phyloP scores from a whole-genome alignment of 2,329 filamentous ascomycete species.

The Ophiobolus disseminans region DNA sequence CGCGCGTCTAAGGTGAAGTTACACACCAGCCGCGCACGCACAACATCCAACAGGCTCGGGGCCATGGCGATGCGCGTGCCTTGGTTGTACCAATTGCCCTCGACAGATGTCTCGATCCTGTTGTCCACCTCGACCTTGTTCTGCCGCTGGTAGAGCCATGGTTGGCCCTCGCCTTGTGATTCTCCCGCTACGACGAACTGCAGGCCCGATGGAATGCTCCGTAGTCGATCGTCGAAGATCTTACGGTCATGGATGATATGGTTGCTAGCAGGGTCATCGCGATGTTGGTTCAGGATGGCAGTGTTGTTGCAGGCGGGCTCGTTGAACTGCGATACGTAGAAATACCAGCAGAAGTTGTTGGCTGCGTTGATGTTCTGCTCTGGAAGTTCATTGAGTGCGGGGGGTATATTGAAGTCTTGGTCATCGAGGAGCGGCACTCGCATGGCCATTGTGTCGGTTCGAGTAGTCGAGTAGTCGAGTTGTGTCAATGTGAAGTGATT shows the following conservation, averaged over 20 bases:
- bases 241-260: slow-evolving; percentile 62
- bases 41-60: slow-evolving; percentile 65
- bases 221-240: slow-evolving; percentile 62
- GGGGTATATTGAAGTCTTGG: slow-evolving; percentile 37
- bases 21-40: slow-evolving; percentile 62
- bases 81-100: slow-evolving; percentile 68
- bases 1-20: not conserved
- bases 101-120: slow-evolving; percentile 58
- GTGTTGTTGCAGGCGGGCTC: slow-evolving; percentile 66
- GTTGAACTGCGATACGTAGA: slow-evolving; percentile 57
- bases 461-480: not conserved
- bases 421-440: slow-evolving; percentile 43
- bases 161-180: slow-evolving; percentile 59
- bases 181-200: slow-evolving; percentile 68
- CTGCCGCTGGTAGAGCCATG: slow-evolving; percentile 61
- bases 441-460: slow-evolving; percentile 32
- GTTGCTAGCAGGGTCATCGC: slow-evolving; percentile 49
- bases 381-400: slow-evolving; percentile 26
- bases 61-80: slow-evolving; percentile 68
- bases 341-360: slow-evolving; percentile 64
- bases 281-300: slow-evolving; percentile 59
- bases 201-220: slow-evolving; percentile 59
- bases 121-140: slow-evolving; percentile 36
- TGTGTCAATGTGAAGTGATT: not conserved
- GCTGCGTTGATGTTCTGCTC: slow-evolving; percentile 32